Base-by-base conservation (phyloP, 352 stramenopile species). In the Pythium chondricola region DNA sequence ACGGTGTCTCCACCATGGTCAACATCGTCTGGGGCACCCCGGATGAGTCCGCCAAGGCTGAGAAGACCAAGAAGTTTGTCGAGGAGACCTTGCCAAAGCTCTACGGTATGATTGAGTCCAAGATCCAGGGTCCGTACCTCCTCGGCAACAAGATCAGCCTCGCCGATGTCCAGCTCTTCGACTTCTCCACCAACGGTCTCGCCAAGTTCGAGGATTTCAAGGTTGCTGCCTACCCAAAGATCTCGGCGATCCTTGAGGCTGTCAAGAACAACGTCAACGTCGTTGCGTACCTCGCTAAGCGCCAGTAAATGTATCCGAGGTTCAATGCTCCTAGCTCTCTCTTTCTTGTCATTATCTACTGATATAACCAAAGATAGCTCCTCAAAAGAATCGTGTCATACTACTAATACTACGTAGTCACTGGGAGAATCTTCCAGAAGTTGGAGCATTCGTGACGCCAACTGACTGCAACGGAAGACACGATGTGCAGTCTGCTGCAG, bases 161-260 rank as follows among this genome's bases (percentile, higher is more conserved):
- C 17, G 71, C 58, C 0, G 74, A 83, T 22, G 45, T 85, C 2
- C 50, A 67, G 29, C 22, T 81, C 17, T 80, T 81, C 41, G 60
- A 82, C 55, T 26, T 68, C 21, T 31, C 74, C 21, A 33, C 62
- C 24, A 75, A 77, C 51, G 39, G 38, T 10, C 27, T 84, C n/a
- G 38, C 52, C 38, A 56, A 44, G 11, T 63, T 56, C 18, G 36
- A 41, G 6, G 52, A 48, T 4, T 68, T 72, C 39, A 41, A 56
- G 7, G n/a, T 59, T 6, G 24, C 26, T n/a, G 40, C 41, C 25
- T 85, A 63, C 58, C 53, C 70, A 26, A 69, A 82, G 63, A 38
- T 85, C 0, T 22, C 47, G 11, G 50, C 53, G 1, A 57, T 82
- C 4, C 37, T 64, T n/a, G 56, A 57, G 27, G 43, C 18, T 21